Percentiles rank a stretch among this genome's conserved stretches.
phyloP scores from a whole-genome alignment of 495 filamentous ascomycete genomes.

The Hypoxylon lienhwacheense region DNA sequence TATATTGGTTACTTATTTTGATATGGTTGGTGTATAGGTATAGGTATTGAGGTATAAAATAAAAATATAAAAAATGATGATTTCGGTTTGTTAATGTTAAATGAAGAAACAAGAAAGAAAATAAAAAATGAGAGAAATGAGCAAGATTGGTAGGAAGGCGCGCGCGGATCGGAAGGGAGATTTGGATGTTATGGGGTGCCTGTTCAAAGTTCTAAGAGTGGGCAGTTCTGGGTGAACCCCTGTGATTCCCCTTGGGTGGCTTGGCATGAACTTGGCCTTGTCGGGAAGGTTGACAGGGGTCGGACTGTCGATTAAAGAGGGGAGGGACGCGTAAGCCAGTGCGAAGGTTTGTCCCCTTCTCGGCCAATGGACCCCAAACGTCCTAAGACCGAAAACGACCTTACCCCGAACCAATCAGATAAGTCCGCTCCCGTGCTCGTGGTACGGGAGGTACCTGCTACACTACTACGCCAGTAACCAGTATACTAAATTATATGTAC shows the following conservation, averaged over 20 bases:
- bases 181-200: constrained; percentile 43
- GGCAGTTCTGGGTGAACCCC: constrained; percentile 12
- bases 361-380: constrained; percentile 23
- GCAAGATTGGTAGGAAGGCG: constrained; percentile 23
- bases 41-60: not conserved
- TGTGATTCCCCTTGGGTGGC: constrained; percentile 19
- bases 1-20: too few relatives aligned
- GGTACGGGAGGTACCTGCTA: too few relatives aligned
- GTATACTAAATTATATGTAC: too few relatives aligned
- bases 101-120: not conserved
- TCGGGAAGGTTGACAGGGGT: constrained; percentile 37
- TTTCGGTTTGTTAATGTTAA: constrained; percentile 14
- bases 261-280: constrained; percentile 39
- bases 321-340: constrained; percentile 49
- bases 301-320: constrained; percentile 34
- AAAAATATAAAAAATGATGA: not conserved
- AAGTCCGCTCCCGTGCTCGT: not conserved
- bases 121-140: constrained; percentile 12
- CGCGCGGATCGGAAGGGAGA: constrained; percentile 36
- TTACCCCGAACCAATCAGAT: not conserved
- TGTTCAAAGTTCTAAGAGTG: constrained; percentile 4
- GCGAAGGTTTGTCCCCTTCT: constrained; percentile 26
- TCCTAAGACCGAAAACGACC: constrained; percentile 27
- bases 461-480: too few relatives aligned
- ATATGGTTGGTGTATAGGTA: too few relatives aligned